Evolutionary conservation across 2,329 filamentous ascomycete genomes (phyloP).

Genomic region (Trichoderma lentiforme): DNA sequence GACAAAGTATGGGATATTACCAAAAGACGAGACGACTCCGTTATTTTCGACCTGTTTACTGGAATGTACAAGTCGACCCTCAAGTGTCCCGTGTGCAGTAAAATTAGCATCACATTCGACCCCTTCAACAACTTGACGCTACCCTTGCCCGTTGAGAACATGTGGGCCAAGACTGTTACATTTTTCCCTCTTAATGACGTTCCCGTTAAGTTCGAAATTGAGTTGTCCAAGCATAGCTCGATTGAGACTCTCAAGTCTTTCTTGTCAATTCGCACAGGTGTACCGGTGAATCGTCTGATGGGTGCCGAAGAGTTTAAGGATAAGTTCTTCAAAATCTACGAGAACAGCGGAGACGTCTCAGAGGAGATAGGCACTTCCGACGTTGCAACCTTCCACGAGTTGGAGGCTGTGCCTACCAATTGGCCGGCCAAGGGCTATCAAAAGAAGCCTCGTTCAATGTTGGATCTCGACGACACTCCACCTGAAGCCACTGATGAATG

Average conservation of each 20-base stretch:
- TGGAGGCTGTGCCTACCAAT: slow-evolving; percentile 78
- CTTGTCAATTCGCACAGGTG: slow-evolving; percentile 63
- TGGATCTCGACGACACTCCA: slow-evolving; percentile 42
- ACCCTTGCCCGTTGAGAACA: slow-evolving; percentile 80
- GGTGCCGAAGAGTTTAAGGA: slow-evolving; percentile 77
- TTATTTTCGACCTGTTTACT: slow-evolving; percentile 92
- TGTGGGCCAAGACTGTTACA: slow-evolving; percentile 71
- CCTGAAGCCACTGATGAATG: slow-evolving; percentile 43
- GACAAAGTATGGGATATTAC: slow-evolving; percentile 90
- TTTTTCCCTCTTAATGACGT: slow-evolving; percentile 73
- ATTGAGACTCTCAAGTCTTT: slow-evolving; percentile 67
- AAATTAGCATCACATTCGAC: slow-evolving; percentile 98
- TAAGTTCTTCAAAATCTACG: slow-evolving; percentile 83
- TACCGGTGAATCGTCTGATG: slow-evolving; percentile 66
- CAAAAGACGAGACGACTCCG: slow-evolving; percentile 86
- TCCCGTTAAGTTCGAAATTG: slow-evolving; percentile 71
- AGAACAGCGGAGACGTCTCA: slow-evolving; percentile 63
- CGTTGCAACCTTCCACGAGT: slow-evolving; percentile 68
- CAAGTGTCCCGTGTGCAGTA: slow-evolving; percentile 84
- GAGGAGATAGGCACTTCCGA: slow-evolving; percentile 69
- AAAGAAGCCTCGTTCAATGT: slow-evolving; percentile 49
- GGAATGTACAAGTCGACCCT: slow-evolving; percentile 98
- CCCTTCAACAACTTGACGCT: slow-evolving; percentile 94
- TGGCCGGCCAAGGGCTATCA: slow-evolving; percentile 54
- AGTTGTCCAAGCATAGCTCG: slow-evolving; percentile 72